Evolutionary conservation across 2,329 filamentous ascomycete genomes (phyloP).

Genomic region (Alternaria triticina): DNA sequence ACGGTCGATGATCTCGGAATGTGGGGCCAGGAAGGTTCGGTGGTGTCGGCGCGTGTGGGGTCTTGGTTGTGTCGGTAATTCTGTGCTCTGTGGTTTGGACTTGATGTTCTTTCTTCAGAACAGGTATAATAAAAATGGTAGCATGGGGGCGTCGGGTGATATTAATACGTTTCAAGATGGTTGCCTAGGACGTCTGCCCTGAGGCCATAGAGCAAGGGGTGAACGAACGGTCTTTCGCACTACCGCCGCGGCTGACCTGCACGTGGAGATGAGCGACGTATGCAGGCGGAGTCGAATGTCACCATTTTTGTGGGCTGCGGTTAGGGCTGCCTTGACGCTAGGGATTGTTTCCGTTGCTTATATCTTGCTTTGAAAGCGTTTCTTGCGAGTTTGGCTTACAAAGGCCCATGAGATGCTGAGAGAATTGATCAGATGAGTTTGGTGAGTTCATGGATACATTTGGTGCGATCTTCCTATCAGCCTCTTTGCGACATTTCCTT

Average conservation of each 20-base stretch:
- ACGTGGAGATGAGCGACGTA: background rate
- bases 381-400: background rate
- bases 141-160: background rate
- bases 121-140: background rate
- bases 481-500: no score
- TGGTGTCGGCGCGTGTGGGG: conserved; percentile 7
- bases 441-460: no score
- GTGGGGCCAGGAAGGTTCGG: background rate
- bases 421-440: no score
- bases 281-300: background rate
- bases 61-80: background rate
- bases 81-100: background rate
- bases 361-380: background rate
- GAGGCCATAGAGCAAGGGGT: background rate
- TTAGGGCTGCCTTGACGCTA: conserved; percentile 1
- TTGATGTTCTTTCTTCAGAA: background rate
- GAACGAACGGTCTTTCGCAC: background rate
- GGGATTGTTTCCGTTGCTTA: background rate
- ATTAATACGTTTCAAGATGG: background rate
- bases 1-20: background rate
- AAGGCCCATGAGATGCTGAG: no score
- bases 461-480: no score
- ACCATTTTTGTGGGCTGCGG: background rate
- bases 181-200: background rate
- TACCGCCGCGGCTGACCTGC: background rate